A percentile compares a stretch with the other conserved stretches of the same genome.
Conservation (phyloP, 257 asterid genomes). For the Nyctanthes arbortristis region DNA sequence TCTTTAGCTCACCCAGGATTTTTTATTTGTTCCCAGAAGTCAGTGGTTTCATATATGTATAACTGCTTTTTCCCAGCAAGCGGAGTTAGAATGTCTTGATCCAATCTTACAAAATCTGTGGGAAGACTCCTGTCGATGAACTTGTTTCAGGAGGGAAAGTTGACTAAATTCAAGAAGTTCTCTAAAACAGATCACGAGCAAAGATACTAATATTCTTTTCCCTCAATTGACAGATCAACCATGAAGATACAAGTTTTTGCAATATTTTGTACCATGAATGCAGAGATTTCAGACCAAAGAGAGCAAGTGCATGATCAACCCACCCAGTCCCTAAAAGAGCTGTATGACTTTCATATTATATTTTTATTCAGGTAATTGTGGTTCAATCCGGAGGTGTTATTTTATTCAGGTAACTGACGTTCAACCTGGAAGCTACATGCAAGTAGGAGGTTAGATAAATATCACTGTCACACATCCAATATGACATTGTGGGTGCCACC, state of each 20-base stretch:
- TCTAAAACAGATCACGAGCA: neutral
- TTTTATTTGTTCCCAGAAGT: conserved; percentile 93
- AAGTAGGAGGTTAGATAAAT: neutral
- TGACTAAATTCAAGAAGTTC: neutral
- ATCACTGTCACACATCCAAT: neutral
- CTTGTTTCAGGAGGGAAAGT: conserved; percentile 25
- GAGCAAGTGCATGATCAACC: neutral
- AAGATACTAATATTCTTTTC: neutral
- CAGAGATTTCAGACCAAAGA: neutral
- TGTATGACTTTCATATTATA: neutral
- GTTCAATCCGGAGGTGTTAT: neutral
- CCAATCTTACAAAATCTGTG: conserved; percentile 81
- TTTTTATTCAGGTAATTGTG: neutral
- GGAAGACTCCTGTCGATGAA: conserved; percentile 69
- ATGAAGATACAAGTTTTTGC: neutral
- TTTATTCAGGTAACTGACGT: no score
- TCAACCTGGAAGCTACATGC: neutral
- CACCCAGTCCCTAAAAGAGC: neutral
- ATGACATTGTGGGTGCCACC: neutral
- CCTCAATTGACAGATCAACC: neutral
- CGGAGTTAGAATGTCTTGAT: conserved; percentile 91
- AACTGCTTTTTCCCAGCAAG: conserved; percentile 89
- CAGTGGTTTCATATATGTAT: conserved; percentile 78
- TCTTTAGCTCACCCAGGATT: conserved; percentile 70
- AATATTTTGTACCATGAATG: neutral